Base-by-base conservation (phyloP, 2,329 filamentous ascomycete species). In the Colletotrichum falcatum region DNA sequence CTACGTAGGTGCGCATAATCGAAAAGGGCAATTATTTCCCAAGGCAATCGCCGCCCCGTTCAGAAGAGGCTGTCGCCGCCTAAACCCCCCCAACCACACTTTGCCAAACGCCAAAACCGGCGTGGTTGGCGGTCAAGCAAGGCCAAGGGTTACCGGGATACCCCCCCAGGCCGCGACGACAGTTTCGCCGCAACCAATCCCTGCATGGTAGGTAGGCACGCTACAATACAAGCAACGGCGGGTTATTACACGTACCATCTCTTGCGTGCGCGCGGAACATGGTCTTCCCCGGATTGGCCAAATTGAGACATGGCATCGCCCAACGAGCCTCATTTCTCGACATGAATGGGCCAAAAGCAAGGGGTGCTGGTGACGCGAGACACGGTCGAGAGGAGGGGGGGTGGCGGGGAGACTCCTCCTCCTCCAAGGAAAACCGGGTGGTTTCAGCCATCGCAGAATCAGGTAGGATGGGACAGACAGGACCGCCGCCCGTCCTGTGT, bases 231-330 rank as follows among this genome's bases (percentile, higher is more conserved):
- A 54, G n/a, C 66, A 70, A 70, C 64, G 49, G 54, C 53, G 66
- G 63, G 20, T 14, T 23, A 26, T 35, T 56, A 33, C 30, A 3
- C 7, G 30, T 37, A 14, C 9, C 11, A 61, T 62, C 18, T 46
- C 56, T 70, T 63, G 54, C 63, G 56, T 70, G 66, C 44, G 49
- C 20, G 44, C 56, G 64, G 11, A 12, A 70, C 67, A 30, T 70
- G 67, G 67, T 67, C 51, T 70, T 70, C 67, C 67, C 63, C 67
- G 53, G 64, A 70, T 59, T 51, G 67, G 61, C 35, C 53, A 51
- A 62, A 54, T 61, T 67, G 64, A 70, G 67, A 70, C 67, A 62
- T 39, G 51, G 56, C 58, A 46, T 62, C 35, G 64, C 58, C 58
- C 53, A 58, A 54, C 64, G 67, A 70, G 67, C 67, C 67, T 70